A percentile compares a stretch with the other conserved stretches of the same genome.
Conservation (phyloP, 805 yeast genomes). For the Candida khao-thaluensis region DNA sequence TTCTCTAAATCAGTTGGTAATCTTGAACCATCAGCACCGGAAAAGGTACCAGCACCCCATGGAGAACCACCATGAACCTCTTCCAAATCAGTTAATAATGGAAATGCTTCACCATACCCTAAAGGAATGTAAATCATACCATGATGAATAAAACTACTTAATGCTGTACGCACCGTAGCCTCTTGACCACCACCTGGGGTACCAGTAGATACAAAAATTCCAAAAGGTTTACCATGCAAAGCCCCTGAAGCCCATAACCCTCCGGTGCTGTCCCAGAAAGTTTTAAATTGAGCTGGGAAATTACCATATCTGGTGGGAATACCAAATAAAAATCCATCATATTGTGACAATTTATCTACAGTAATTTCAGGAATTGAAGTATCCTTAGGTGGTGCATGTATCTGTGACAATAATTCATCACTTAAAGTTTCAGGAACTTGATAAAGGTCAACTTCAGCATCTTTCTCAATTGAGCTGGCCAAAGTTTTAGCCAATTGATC, state of each 20-base stretch:
- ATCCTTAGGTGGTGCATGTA: conserved; percentile 19
- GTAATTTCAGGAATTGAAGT: conserved; percentile 56
- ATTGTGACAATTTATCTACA: conserved; percentile 52
- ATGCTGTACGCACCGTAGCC: conserved; percentile 55
- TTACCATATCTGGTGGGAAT: conserved; percentile 80
- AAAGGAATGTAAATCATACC: conserved; percentile 78
- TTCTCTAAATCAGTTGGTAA: conserved; percentile 62
- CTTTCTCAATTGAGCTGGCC: conserved; percentile 60
- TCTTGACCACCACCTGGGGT: conserved; percentile 82
- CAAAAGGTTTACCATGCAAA: conserved; percentile 71
- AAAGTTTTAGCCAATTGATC: conserved; percentile 66
- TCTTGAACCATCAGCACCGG: conserved; percentile 76
- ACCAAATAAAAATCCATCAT: conserved; percentile 78
- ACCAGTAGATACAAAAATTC: conserved; percentile 71
- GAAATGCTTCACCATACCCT: conserved; percentile 52
- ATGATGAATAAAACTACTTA: conserved; percentile 70
- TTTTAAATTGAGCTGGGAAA: conserved; percentile 73
- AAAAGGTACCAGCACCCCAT: conserved; percentile 84
- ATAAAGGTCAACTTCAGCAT: conserved; percentile 64
- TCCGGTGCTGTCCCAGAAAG: conserved; percentile 81
- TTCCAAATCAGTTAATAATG: conserved; percentile 47
- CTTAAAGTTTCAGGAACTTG: conserved; percentile 65
- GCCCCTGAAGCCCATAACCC: conserved; percentile 72
- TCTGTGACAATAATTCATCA: conserved; percentile 16
- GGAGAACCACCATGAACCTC: conserved; percentile 82